These are phyloP conservation scores for Penicillium steckii DNA, from an alignment of 495 filamentous ascomycete species.

Conservation along the genomic window DNA sequence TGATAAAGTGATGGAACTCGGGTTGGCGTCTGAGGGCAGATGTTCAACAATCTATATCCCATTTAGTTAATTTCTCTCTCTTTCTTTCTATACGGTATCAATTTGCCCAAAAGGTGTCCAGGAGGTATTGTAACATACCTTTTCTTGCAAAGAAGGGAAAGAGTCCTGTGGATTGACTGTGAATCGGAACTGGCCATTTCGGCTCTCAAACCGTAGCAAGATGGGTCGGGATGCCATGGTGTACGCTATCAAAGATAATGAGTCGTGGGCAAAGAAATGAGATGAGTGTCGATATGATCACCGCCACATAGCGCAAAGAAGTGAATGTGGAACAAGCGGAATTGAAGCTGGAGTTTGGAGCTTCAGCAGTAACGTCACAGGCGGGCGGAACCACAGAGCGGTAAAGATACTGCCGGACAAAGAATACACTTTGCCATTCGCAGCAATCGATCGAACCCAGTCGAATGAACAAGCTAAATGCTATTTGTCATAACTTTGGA, in stretches of 20 bases:
- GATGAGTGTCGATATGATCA: not conserved
- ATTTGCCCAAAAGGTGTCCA: too few relatives aligned
- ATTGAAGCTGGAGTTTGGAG: constrained; percentile 6
- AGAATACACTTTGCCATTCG: too few relatives aligned
- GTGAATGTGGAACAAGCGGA: not conserved
- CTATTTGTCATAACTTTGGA: not conserved
- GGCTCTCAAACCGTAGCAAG: constrained; percentile 53
- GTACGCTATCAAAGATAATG: not conserved
- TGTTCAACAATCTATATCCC: constrained; percentile 55
- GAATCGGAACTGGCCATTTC: constrained; percentile 55
- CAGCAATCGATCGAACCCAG: not conserved
- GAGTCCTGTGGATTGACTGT: constrained; percentile 45
- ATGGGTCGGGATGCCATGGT: constrained; percentile 47
- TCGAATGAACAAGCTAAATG: not conserved
- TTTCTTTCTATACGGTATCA: too few relatives aligned
- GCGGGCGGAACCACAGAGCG: constrained; percentile 24
- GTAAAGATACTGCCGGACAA: too few relatives aligned
- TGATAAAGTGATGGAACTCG: constrained; percentile 73
- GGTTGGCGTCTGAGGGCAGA: constrained; percentile 67
- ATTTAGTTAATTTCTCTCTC: not conserved
- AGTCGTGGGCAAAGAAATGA: not conserved
- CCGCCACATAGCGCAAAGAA: not conserved
- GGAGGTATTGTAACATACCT: constrained; percentile 28
- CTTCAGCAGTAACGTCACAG: constrained; percentile 27
- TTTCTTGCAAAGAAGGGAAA: constrained; percentile 45